Base-by-base conservation (phyloP, 257 asterid genomes). In the Phtheirospermum japonicum region DNA sequence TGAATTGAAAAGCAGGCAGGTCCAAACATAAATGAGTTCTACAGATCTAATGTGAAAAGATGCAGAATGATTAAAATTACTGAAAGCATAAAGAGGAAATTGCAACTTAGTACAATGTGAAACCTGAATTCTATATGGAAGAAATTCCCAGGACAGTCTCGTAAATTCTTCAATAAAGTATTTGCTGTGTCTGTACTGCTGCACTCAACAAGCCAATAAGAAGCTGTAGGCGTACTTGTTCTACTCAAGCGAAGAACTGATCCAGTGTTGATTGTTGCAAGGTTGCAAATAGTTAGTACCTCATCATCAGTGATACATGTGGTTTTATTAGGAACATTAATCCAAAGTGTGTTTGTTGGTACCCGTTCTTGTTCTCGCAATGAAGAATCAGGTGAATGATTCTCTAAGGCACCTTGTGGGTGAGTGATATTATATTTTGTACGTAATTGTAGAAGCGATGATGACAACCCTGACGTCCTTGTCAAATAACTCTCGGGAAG, bases 91-190 rank as follows among this genome's bases (percentile, higher is more conserved):
- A 28, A 58, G 13, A 37, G 36, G 49, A 59, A 61, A 17, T 17
- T 16, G 58, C 59, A 45, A 45, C 31, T 23, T 36, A 43, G 67
- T 60, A 53, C 26, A 66, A 42, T 51, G 60, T 14, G 64, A 57
- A 69, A 85, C 94, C 89, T 80, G 85, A 80, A 78, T 61, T 78
- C 89, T 66, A 82, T 52, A 51, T 78, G 87, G 85, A 85, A 82
- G 77, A 85, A 81, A 61, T 65, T 70, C 54, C 77, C 86, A 45
- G 90, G 87, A 67, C 83, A 79, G 48, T 71, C 86, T 4, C 75
- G 81, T 57, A 83, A 65, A 69, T 72, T 79, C 75, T 68, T 80
- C 28, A 73, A 51, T 67, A 85, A 73, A 53, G 77, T 67, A 66
- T 54, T 77, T 66, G 95, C 95, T 37, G 85, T 33, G 50, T 76